These are phyloP conservation scores for Paecilomyces dactylethromorphus DNA, from an alignment of 2,329 filamentous ascomycete genomes.

Conservation along the genomic window DNA sequence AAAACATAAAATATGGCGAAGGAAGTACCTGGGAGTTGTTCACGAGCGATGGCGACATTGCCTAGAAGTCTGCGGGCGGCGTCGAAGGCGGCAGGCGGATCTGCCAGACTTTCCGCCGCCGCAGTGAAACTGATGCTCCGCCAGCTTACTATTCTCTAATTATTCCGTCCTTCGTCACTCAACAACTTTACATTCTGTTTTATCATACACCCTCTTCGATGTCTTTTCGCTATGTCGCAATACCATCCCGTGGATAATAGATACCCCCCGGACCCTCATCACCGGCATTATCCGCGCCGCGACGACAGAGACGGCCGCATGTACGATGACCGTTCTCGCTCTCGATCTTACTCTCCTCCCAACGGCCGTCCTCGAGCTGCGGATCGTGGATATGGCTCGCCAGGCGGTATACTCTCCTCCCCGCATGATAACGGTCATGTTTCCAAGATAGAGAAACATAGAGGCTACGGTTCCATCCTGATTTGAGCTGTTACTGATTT, in stretches of 20 bases:
- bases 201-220: not conserved
- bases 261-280: constrained; percentile 13
- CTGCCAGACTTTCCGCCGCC: not conserved
- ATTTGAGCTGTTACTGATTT: constrained; percentile 32
- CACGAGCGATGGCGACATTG: not conserved
- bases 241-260: constrained; percentile 20
- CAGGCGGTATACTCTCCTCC: constrained; percentile 39
- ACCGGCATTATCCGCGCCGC: constrained; percentile 20
- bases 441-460: constrained; percentile 13
- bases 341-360: constrained; percentile 21
- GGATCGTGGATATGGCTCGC: constrained; percentile 26
- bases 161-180: not conserved
- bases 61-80: not conserved
- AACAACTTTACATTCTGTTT: not conserved
- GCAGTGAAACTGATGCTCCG: not conserved
- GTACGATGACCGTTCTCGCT: constrained; percentile 40
- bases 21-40: not conserved
- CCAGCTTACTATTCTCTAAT: not conserved
- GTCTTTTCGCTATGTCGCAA: constrained; percentile 18
- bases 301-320: constrained; percentile 37
- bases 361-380: constrained; percentile 6
- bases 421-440: constrained; percentile 36
- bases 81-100: not conserved
- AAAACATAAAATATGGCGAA: not conserved
- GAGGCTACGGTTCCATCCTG: constrained; percentile 10